Evolutionary conservation across 2,329 filamentous ascomycete genomes (phyloP).

Genomic region (Xylaria sp.): DNA sequence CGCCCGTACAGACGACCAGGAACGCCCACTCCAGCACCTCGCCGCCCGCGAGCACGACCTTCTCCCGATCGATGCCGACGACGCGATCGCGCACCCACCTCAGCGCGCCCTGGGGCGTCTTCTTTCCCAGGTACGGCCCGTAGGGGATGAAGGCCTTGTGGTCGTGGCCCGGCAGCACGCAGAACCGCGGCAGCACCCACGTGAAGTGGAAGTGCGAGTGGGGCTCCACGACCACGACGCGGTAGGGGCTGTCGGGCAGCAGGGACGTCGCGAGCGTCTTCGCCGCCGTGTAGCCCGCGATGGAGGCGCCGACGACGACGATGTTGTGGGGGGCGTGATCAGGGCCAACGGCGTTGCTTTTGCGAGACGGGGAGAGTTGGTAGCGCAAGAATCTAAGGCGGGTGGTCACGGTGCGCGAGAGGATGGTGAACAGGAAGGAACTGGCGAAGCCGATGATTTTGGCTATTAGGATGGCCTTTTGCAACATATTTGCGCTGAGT

Average conservation of each 20-base stretch:
- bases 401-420: conserved; percentile 22
- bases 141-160: conserved; percentile 65
- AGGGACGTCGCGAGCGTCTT: conserved; percentile 52
- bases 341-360: neutral
- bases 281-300: conserved; percentile 56
- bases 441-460: conserved; percentile 18
- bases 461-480: conserved; percentile 22
- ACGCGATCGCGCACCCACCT: conserved; percentile 50
- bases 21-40: conserved; percentile 55
- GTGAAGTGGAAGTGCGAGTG: conserved; percentile 65
- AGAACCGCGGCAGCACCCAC: conserved; percentile 62
- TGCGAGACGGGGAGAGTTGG: conserved; percentile 13
- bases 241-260: conserved; percentile 49
- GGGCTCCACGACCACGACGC: conserved; percentile 60
- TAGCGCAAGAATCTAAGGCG: conserved; percentile 19
- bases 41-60: conserved; percentile 46
- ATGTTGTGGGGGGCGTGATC: conserved; percentile 46
- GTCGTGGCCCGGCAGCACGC: conserved; percentile 58
- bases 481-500: conserved; percentile 26
- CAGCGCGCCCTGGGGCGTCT: conserved; percentile 33
- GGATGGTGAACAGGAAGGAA: conserved; percentile 9
- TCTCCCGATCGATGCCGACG: conserved; percentile 38
- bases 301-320: conserved; percentile 60
- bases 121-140: conserved; percentile 43
- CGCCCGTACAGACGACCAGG: conserved; percentile 61